Base-by-base conservation (phyloP, 768 basidiomycete species). In the Panaeolus cyanescens region DNA sequence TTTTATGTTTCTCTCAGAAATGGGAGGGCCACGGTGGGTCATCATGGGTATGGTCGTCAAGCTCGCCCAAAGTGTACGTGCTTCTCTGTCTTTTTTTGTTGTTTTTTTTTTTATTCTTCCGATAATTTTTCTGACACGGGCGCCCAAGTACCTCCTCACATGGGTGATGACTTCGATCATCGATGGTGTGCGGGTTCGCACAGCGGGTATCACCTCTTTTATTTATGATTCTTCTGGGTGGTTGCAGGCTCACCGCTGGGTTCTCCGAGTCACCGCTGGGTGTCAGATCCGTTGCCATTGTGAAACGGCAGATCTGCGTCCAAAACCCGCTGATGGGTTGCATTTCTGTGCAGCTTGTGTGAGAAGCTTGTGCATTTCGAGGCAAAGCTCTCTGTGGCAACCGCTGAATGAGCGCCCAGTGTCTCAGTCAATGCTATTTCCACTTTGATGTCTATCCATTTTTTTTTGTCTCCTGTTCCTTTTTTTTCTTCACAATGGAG, bases 31-130 rank as follows among this genome's bases (percentile, higher is more conserved):
- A 28, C 77, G 88, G 63, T 90, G 89, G 89, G 82, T 85, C 28
- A 73, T 86, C 55, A 88, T 89, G 86, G 89, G 89, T 53, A 78
- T 90, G 31, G 83, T 85, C 20, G 86, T 88, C 28, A 90, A 90
- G 72, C 72, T 90, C 64, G 86, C 87, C 56, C 86, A 88, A 68
- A 86, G 86, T 74, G 88, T 90, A 54, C 75, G 79, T 77, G 36
- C 10, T 22, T 56, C 20, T 50, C 55, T 33, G 58, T 32, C 63
- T 28, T 40, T 58, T 72, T 73, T 75, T 53, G 62, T 54, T 64
- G 64, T 61, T 59, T 59, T 54, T 59, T 59, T 58, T 60, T 58
- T 62, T 19, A 55, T 62, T 56, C 32, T 50, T 19, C 28, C 20
- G 13, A 50, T 50, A 5, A 15, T 20, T 31, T 56, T 53, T 28